Evolutionary conservation across 177 flowering plant species (phyloP).

Genomic region (Viscum album): DNA sequence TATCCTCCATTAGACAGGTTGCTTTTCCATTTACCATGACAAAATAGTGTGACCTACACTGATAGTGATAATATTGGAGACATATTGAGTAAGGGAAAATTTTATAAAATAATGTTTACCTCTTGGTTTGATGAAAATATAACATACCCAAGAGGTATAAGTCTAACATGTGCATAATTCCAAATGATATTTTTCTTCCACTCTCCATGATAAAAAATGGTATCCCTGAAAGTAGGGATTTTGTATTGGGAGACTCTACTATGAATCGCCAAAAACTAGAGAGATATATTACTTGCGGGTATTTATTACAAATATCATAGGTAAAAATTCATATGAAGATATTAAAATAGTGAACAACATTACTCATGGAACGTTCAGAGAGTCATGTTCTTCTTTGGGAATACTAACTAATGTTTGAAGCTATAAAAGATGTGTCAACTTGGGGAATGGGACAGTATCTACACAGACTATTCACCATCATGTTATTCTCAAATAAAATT

Average conservation of each 20-base stretch:
- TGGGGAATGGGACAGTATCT: too few relatives aligned
- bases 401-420: too few relatives aligned
- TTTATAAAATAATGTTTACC: background rate
- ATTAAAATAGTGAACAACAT: background rate
- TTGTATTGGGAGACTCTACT: constrained; percentile 4
- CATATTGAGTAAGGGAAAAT: background rate
- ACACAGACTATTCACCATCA: too few relatives aligned
- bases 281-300: constrained; percentile 4
- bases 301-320: background rate
- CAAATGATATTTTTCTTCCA: constrained; percentile 1
- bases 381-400: background rate
- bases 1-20: background rate
- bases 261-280: background rate
- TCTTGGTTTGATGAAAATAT: constrained; percentile 9
- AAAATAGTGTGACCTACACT: background rate
- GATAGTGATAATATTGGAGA: background rate
- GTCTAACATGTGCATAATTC: constrained; percentile 7
- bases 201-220: background rate
- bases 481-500: too few relatives aligned
- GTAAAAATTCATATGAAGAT: background rate
- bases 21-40: background rate
- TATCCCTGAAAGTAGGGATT: background rate
- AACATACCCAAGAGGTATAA: background rate
- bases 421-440: too few relatives aligned
- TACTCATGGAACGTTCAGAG: background rate